Evolutionary conservation across 129 eudicot genomes (phyloP).

Genomic region (Chrysanthemum makinoi): DNA sequence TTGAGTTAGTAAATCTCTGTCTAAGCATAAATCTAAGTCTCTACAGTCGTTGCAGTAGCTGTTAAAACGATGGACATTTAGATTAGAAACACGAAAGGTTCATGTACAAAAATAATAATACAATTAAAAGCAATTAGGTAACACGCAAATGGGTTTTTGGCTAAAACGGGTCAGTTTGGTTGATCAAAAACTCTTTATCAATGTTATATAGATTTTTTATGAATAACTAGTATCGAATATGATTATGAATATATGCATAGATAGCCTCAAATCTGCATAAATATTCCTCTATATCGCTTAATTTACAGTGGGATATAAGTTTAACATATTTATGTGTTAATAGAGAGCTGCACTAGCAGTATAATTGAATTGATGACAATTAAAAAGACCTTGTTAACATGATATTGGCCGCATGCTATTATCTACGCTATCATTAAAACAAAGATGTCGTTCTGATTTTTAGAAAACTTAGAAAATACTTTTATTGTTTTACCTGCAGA

Average conservation of each 20-base stretch:
- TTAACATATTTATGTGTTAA: background rate
- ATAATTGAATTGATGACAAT: background rate
- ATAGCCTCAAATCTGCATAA: background rate
- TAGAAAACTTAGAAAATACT: background rate
- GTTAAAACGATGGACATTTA: slow-evolving; percentile 22
- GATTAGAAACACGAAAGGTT: background rate
- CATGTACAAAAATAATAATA: background rate
- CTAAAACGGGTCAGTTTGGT: too few species aligned
- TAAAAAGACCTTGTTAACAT: background rate
- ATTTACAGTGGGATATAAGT: background rate
- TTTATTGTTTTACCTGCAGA: slow-evolving; percentile 72
- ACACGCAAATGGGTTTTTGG: too few species aligned
- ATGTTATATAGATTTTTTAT: too few species aligned
- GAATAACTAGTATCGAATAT: too few species aligned
- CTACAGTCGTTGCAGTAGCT: slow-evolving; percentile 95
- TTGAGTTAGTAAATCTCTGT: slow-evolving; percentile 56
- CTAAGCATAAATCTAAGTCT: slow-evolving; percentile 82
- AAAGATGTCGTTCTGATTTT: background rate
- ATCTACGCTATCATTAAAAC: too few species aligned
- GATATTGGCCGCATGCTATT: background rate
- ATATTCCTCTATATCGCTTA: too few species aligned
- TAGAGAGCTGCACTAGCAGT: background rate
- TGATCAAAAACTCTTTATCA: too few species aligned
- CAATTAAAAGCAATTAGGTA: background rate
- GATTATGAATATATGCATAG: too few species aligned